phyloP scores from a whole-genome alignment of 2,329 filamentous ascomycete genomes.

The Nakataea oryzae region DNA sequence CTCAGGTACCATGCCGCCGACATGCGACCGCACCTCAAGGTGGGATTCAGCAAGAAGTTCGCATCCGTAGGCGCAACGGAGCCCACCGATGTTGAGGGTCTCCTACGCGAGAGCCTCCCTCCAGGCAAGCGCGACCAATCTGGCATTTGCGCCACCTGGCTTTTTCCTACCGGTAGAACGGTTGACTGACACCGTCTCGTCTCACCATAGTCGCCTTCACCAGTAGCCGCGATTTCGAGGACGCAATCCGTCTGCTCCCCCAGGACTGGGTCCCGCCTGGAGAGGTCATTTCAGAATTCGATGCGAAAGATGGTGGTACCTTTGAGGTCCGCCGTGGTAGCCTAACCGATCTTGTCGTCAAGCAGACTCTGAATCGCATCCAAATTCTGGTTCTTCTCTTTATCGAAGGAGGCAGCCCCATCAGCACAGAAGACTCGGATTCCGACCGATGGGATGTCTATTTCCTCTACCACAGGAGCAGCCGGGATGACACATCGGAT shows the following conservation, averaged over 20 bases:
- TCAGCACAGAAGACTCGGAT: conserved; percentile 52
- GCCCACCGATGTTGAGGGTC: conserved; percentile 57
- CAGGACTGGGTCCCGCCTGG: conserved; percentile 63
- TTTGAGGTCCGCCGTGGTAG: conserved; percentile 82
- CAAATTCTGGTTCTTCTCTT: conserved; percentile 78
- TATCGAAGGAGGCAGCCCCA: conserved; percentile 82
- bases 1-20: conserved; percentile 60
- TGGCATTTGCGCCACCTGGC: not conserved
- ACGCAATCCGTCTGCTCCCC: conserved; percentile 35
- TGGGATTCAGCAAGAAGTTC: conserved; percentile 64
- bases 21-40: conserved; percentile 65
- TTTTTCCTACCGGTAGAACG: conserved; percentile 8
- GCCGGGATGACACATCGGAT: not conserved
- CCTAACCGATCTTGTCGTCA: conserved; percentile 58
- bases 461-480: conserved; percentile 54
- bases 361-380: conserved; percentile 64
- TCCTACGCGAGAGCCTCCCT: conserved; percentile 57
- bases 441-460: conserved; percentile 85
- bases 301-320: conserved; percentile 41
- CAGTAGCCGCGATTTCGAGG: conserved; percentile 51
- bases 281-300: conserved; percentile 54
- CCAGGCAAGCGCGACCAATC: conserved; percentile 35
- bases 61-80: conserved; percentile 55
- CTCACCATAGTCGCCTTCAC: conserved; percentile 49
- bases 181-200: not conserved